These are phyloP conservation scores for Microcyclosporella mali DNA, from an alignment of 2,329 filamentous ascomycete genomes.

Conservation along the genomic window DNA sequence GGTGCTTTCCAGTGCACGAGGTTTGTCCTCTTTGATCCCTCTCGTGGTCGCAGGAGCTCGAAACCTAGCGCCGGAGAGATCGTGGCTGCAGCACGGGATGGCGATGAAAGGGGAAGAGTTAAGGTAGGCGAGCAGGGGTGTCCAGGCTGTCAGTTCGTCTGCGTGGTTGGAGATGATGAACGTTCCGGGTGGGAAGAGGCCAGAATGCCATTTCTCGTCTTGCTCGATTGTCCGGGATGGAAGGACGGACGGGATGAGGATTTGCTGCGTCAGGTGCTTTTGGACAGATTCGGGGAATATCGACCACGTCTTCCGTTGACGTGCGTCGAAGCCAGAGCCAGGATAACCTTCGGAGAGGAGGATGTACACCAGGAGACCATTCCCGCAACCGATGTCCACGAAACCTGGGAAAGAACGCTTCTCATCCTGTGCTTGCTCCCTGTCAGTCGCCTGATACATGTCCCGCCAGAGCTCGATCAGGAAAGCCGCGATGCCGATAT, in stretches of 20 bases:
- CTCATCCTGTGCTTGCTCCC: constrained; percentile 1
- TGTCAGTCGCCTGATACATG: constrained; percentile 56
- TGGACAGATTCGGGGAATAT: constrained; percentile 55
- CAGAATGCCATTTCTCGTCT: constrained; percentile 41
- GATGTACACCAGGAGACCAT: constrained; percentile 81
- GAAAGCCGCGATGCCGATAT: constrained; percentile 84
- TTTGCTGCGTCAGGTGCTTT: constrained; percentile 50
- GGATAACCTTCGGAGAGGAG: constrained; percentile 71
- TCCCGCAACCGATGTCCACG: constrained; percentile 93
- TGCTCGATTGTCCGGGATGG: constrained; percentile 5
- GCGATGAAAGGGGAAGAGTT: constrained; percentile 77
- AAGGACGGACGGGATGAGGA: constrained; percentile 54
- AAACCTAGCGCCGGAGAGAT: constrained; percentile 67
- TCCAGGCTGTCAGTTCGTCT: constrained; percentile 94
- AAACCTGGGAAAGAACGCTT: constrained; percentile 67
- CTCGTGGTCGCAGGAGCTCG: constrained; percentile 48
- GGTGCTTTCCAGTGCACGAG: no score
- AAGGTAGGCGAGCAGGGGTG: constrained; percentile 73
- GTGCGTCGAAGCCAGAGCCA: constrained; percentile 89
- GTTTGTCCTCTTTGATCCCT: constrained; percentile 9
- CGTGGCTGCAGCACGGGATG: constrained; percentile 93
- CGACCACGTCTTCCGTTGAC: constrained; percentile 76
- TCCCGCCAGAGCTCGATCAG: constrained; percentile 83
- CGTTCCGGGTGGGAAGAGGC: constrained; percentile 61
- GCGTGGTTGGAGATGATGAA: constrained; percentile 98